These are phyloP conservation scores for Mycosphaerella sp. DNA, from an alignment of 2,329 filamentous ascomycete species.

Conservation along the genomic window DNA sequence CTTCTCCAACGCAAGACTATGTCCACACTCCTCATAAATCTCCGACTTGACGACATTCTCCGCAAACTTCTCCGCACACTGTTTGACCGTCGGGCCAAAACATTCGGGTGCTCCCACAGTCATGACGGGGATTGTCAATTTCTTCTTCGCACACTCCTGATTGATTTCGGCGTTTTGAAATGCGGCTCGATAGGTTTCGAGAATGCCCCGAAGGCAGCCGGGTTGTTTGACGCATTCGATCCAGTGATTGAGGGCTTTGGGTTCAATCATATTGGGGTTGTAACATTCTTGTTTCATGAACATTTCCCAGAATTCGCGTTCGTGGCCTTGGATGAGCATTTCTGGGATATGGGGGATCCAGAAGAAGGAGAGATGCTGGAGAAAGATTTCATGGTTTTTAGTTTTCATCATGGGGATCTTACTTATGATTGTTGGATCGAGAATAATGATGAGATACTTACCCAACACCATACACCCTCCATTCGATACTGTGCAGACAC, in stretches of 20 bases:
- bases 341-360: slow-evolving; percentile 36
- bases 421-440: no score
- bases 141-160: slow-evolving; percentile 26
- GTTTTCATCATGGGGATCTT: no score
- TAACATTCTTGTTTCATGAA: slow-evolving; percentile 40
- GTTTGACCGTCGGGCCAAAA: slow-evolving; percentile 32
- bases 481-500: slow-evolving; percentile 30
- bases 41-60: slow-evolving; percentile 29
- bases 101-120: slow-evolving; percentile 35
- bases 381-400: no score
- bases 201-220: slow-evolving; percentile 31
- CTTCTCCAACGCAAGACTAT: slow-evolving; percentile 34
- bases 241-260: slow-evolving; percentile 32
- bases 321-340: slow-evolving; percentile 37
- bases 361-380: slow-evolving; percentile 32
- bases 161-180: slow-evolving; percentile 33
- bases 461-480: slow-evolving; percentile 35
- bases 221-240: slow-evolving; percentile 31
- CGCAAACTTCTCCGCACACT: slow-evolving; percentile 29
- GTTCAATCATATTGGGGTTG: slow-evolving; percentile 34
- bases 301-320: slow-evolving; percentile 37
- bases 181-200: slow-evolving; percentile 33
- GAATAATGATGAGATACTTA: background rate
- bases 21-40: slow-evolving; percentile 34
- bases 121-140: slow-evolving; percentile 31